A percentile compares a stretch with the other conserved stretches of the same genome.
Evolutionary conservation across 2,329 filamentous ascomycete species (phyloP).

Genomic region (Colletotrichum salicis): DNA sequence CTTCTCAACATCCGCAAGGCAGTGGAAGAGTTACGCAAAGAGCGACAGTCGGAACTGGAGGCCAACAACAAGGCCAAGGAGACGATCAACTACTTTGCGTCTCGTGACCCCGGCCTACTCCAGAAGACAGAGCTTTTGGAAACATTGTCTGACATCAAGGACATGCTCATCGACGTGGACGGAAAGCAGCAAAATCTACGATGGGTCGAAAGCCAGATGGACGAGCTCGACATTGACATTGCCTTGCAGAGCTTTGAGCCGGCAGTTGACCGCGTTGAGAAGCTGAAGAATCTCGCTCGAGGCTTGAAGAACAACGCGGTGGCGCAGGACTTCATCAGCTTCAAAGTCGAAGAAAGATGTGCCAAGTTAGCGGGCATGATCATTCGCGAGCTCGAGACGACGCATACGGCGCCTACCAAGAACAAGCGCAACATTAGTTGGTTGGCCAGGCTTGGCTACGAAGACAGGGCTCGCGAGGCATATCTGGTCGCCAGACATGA

Average conservation of each 20-base stretch:
- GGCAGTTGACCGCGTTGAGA: conserved; percentile 85
- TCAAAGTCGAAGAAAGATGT: conserved; percentile 89
- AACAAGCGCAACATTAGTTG: conserved; percentile 85
- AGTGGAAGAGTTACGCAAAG: conserved; percentile 89
- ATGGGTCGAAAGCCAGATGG: conserved; percentile 95
- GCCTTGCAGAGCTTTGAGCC: conserved; percentile 89
- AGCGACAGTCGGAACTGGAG: conserved; percentile 85
- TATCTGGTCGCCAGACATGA: conserved; percentile 84
- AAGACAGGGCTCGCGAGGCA: conserved; percentile 87
- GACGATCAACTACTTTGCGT: conserved; percentile 86
- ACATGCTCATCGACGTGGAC: conserved; percentile 94
- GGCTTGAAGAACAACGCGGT: conserved; percentile 86
- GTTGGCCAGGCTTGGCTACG: conserved; percentile 87
- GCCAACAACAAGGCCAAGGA: conserved; percentile 86
- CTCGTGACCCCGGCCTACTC: conserved; percentile 78
- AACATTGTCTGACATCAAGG: conserved; percentile 80
- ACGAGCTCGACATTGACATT: conserved; percentile 95
- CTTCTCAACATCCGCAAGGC: conserved; percentile 92
- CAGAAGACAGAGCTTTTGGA: conserved; percentile 85
- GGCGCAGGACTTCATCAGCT: conserved; percentile 90
- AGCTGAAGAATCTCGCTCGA: conserved; percentile 81
- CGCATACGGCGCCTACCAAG: conserved; percentile 79
- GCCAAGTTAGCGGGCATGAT: conserved; percentile 80
- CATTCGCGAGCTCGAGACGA: conserved; percentile 79
- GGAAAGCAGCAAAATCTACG: conserved; percentile 96